Conservation (phyloP, 139 green algal genomes). For the Chlamydomonas schloesseri region DNA sequence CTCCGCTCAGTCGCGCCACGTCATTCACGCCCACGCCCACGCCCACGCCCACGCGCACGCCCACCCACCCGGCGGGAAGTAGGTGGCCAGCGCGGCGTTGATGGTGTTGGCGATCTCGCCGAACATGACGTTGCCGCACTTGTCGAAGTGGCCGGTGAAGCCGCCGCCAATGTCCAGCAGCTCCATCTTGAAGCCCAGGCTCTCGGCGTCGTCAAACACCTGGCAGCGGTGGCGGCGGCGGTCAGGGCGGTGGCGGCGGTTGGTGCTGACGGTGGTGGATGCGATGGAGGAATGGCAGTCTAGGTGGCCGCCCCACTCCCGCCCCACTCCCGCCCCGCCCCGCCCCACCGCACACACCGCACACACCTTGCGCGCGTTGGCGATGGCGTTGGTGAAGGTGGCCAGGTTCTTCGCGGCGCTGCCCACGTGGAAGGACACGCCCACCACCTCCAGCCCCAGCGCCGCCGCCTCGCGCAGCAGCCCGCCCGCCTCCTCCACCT, state of each 20-base stretch:
- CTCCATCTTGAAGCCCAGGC: conserved; percentile 61
- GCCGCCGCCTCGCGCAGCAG: conserved; percentile 71
- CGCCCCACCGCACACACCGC: not conserved
- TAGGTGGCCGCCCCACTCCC: no score
- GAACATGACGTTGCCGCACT: conserved; percentile 61
- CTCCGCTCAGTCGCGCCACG: no score
- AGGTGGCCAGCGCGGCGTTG: conserved; percentile 80
- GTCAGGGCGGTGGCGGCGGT: not conserved
- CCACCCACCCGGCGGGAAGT: conserved; percentile 77
- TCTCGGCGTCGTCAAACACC: conserved; percentile 58
- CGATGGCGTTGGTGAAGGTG: conserved; percentile 83
- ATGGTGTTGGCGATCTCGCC: conserved; percentile 64
- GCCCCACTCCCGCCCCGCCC: no score
- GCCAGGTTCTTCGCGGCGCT: conserved; percentile 79
- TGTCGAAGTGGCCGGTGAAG: conserved; percentile 71
- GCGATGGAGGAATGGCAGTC: no score
- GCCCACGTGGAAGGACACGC: conserved; percentile 97
- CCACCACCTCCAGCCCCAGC: conserved; percentile 74
- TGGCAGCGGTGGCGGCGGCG: not conserved
- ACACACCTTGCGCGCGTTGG: conserved; percentile 45
- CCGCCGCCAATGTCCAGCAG: conserved; percentile 70
- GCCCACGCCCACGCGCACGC: no score
- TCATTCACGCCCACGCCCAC: no score
- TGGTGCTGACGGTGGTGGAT: not conserved
- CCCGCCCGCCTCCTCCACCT: conserved; percentile 70